Conservation (phyloP, 768 basidiomycete genomes). For the Boletus subparvulus region DNA sequence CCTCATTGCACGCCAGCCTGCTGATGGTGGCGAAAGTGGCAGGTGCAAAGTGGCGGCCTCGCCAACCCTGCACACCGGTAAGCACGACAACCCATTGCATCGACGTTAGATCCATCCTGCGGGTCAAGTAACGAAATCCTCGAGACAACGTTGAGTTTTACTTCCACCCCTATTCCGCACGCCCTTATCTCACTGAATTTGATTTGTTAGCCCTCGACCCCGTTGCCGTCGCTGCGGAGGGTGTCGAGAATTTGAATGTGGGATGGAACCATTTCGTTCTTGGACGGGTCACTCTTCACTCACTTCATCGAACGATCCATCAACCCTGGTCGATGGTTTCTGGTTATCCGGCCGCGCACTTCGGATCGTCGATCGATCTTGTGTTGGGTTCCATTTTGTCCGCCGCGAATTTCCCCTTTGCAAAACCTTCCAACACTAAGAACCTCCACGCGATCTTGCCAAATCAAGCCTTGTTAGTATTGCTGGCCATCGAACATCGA, state of each 20-base stretch:
- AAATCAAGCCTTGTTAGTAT: slow-evolving; percentile 49
- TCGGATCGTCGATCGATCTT: slow-evolving; percentile 52
- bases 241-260: slow-evolving; percentile 43
- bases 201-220: slow-evolving; percentile 48
- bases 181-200: slow-evolving; percentile 17
- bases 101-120: slow-evolving; percentile 14
- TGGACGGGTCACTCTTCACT: slow-evolving; percentile 52
- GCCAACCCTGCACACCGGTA: not conserved
- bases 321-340: slow-evolving; percentile 47
- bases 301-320: slow-evolving; percentile 62
- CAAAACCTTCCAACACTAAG: slow-evolving; percentile 45
- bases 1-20: slow-evolving; percentile 16
- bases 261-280: slow-evolving; percentile 44
- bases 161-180: slow-evolving; percentile 7
- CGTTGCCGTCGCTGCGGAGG: slow-evolving; percentile 43
- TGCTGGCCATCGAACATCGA: slow-evolving; percentile 48
- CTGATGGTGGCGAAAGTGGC: slow-evolving; percentile 15
- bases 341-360: slow-evolving; percentile 52
- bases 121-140: slow-evolving; percentile 32
- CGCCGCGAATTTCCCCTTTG: slow-evolving; percentile 45
- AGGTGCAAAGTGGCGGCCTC: slow-evolving; percentile 11
- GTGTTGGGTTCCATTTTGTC: slow-evolving; percentile 55
- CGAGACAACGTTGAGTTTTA: slow-evolving; percentile 39
- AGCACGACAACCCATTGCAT: slow-evolving; percentile 1
- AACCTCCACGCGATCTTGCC: slow-evolving; percentile 45